Base-by-base conservation (phyloP, 306 rosid genomes). In the Argentina anserina region DNA sequence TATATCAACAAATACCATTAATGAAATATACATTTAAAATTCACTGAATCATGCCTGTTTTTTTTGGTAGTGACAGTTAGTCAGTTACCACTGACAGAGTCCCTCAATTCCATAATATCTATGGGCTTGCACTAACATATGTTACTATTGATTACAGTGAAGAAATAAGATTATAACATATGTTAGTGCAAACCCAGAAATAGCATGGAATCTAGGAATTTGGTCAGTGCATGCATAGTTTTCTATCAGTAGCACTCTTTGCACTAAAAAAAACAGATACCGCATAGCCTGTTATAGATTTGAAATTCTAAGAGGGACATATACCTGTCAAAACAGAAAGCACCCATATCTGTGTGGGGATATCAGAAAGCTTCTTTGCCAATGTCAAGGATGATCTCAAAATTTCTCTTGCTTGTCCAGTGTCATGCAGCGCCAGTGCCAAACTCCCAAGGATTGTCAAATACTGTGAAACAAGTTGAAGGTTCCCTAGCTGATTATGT, bases 291-390 rank as follows among this genome's bases (percentile, higher is more conserved):
- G 53, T 63, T 39, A 46, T 8, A 28, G 17, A 78, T 70, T 41
- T 26, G 58, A 72, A 39, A 20, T 40, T 20, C 14, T 18, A 47
- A 49, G 20, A 17, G 63, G 71, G 76, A 64, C 45, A 63, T 53
- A 75, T 84, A 94, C 97, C 87, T 43, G 98, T 89, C 86, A 94
- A 80, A 74, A 89, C 92, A 73, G 98, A 89, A 65, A 94, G 95
- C 78, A 94, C 97, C 97, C 96, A 88, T 56, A 91, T 88, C 87
- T 94, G 97, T 67, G 98, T 84, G 61, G 98, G 98, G 81, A 88
- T 78, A 78, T 94, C 98, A 80, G 71, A 91, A 81, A 94, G 96
- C 80, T 94, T 94, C 86, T 94, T 94, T 36, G 98, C 97, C 88
- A 94, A 86, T 72, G 98, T 94, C 76, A 94, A 77, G 67, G 98